Evolutionary conservation across 192 early-diverging fungal genomes (phyloP), one percentile per base, ranked within the genome.

Genomic region (Dimargaris xerosporica): DNA sequence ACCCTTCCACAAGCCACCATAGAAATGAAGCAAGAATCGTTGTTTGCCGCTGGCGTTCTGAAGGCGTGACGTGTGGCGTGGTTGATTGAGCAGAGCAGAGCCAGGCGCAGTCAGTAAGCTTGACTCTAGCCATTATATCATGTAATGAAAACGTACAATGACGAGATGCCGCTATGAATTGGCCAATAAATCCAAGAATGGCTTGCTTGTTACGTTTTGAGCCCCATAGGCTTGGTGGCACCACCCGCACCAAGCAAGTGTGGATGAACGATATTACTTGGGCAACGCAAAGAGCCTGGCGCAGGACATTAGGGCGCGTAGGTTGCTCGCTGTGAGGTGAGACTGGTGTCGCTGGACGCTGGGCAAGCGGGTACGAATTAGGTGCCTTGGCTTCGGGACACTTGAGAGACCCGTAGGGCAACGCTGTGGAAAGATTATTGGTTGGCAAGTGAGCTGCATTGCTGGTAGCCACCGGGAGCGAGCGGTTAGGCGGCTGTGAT

Each of bases 1-100:
- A 34, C 21, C 21, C 58, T 60, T 60, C 58, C 25, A 60, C 25
- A 6, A 60, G 7, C 58, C 58, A 60, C 58, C 58, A 60, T 17
- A 60, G n/a, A 34, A 60, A 43, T 17, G 58, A 60, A 6, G 17
- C n/a, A 13, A 60, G 13, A n/a, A 60, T 21, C 43, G 9, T 5
- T 10, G 39, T 21, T 44, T 15, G 41, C 31, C 21, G 34, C 19
- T 30, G 39, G 26, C 54, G 29, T n/a, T 39, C 17, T 26, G 15
- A 29, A n/a, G 19, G 41, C 39, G 41, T 6, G 42, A n/a, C 34
- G 28, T 17, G 58, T 5, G 11, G 5, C 11, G 41, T 19, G 21
- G 54, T 10, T 34, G 39, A 43, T 16, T 30, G 21, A 21, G n/a
- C n/a, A 19, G 41, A 23, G n/a, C n/a, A 4, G 11, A 43, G 39